Evolutionary conservation across 768 basidiomycete species (phyloP), one percentile per base, ranked within the genome.

Genomic region (Lentinula edodes): DNA sequence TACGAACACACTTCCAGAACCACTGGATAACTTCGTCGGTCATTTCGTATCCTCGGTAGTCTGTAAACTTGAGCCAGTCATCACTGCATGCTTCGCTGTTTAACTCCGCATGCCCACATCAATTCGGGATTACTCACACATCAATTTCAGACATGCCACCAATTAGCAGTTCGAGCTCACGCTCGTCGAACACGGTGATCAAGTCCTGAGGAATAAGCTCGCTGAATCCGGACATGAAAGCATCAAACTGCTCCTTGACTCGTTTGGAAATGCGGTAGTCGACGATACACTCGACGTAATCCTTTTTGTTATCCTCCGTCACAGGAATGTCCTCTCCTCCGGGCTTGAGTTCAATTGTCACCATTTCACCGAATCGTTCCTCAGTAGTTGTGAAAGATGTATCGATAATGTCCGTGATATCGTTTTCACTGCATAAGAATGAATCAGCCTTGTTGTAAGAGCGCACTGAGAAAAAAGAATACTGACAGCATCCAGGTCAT

Each of bases 101-200:
- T 28, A 23, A 62, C 13, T 34, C 18, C 20, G 53, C 46, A 32
- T 18, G 12, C 8, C 39, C 10, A 39, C 20, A n/a, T n/a, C n/a
- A 62, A 48, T 28, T 3, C 51, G 38, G 10, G 45, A 59, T 59
- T n/a, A 84, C 90, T 62, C 87, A 92, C 84, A 98, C 95, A 70
- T 99, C 97, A 67, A 98, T 98, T 77, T 99, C 97, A 51, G 95
- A 97, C 93, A 98, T 98, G 67, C 97, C 97, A 69, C 97, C 97
- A 66, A 99, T 98, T 60, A 99, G 83, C 56, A 98, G 78, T 76
- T 98, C 96, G 9, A 99, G 83, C 71, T 99, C 97, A 58, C 97
- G 87, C 77, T 99, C 97, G 69, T 99, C 97, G 67, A 99, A 99
- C 54, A 99, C 97, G 63, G 95, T 98, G 76, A 99, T 87, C 38